Percentiles rank a stretch among this genome's conserved stretches.
These are phyloP conservation scores for Aspergillus avenaceus DNA, from an alignment of 495 filamentous ascomycete genomes.

Conservation along the genomic window DNA sequence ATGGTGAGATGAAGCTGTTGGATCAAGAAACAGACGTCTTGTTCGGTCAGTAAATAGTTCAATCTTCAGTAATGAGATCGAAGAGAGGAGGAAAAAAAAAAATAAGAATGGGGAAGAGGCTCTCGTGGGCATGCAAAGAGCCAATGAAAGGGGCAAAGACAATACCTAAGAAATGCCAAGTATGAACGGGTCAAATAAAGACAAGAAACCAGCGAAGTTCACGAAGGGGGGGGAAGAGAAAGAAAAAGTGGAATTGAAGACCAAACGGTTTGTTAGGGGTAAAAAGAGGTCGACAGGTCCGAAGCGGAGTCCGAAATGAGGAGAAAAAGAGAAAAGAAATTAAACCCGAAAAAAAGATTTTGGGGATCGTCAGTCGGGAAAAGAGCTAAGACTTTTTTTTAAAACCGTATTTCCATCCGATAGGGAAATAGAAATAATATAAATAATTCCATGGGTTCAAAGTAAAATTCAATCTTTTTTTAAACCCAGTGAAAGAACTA, in stretches of 20 bases:
- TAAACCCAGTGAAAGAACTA: too few relatives aligned
- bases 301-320: constrained; percentile 1
- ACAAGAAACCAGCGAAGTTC: constrained; percentile 3
- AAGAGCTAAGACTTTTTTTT: too few relatives aligned
- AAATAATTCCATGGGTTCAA: not conserved
- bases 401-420: too few relatives aligned
- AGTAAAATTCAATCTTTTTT: not conserved
- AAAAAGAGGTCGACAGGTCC: constrained; percentile 5
- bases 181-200: constrained; percentile 6
- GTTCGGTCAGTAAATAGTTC: not conserved
- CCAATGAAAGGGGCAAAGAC: constrained; percentile 16
- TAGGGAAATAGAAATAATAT: not conserved
- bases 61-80: not conserved
- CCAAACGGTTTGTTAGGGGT: constrained; percentile 5
- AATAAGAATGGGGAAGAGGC: constrained; percentile 6
- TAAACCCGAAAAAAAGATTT: not conserved
- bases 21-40: not conserved
- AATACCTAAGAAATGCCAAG: constrained; percentile 23
- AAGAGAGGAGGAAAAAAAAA: not conserved
- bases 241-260: constrained; percentile 21
- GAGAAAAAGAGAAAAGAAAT: not conserved
- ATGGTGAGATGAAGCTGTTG: not conserved
- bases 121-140: constrained; percentile 4
- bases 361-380: too few relatives aligned
- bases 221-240: constrained; percentile 17